Evolutionary conservation across 2,329 filamentous ascomycete species (phyloP), one percentile per base, ranked within the genome.

Genomic region (Zymoseptoria ardabiliae): DNA sequence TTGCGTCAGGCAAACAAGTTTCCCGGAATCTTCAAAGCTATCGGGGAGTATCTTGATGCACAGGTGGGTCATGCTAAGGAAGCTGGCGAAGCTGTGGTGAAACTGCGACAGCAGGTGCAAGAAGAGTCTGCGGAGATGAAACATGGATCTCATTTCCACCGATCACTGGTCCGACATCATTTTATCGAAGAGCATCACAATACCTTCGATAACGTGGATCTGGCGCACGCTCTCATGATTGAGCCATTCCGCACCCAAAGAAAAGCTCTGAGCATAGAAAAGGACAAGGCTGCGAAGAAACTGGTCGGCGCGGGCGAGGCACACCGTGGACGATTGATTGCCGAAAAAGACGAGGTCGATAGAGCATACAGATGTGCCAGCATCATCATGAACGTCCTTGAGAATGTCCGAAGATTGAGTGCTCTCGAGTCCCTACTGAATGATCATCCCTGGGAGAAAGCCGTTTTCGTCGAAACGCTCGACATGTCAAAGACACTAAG

Each of bases 1-100:
- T 63, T 66, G 22, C 63, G 57, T n/a, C 59, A 66, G 20, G 30
- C 49, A 10, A 41, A 57, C 3, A 60, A 58, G 50, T 63, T 61
- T 49, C 55, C 59, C 41, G 23, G 9, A 11, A 23, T 62, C 22
- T 58, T 55, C 21, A 41, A 57, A 13, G 35, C 53, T 20, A 65
- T 66, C n/a, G 52, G 48, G 17, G 54, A 62, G 3, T 65, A 61
- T 17, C 54, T 66, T 1, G 59, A 63, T 11, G 54, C 13, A 6
- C 57, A 56, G 50, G 48, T 54, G 8, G 22, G 25, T n/a, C 25
- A 61, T 17, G 60, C 61, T n/a, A 54, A 59, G 11, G 56, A 50
- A 19, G 60, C 58, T 19, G 51, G 30, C 9, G 45, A 54, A n/a
- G 19, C 56, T 7, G 5, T 61, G n/a, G 19, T 9, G 13, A 22